Evolutionary conservation across 495 filamentous ascomycete genomes (phyloP).

Genomic region (Poronia punctata): DNA sequence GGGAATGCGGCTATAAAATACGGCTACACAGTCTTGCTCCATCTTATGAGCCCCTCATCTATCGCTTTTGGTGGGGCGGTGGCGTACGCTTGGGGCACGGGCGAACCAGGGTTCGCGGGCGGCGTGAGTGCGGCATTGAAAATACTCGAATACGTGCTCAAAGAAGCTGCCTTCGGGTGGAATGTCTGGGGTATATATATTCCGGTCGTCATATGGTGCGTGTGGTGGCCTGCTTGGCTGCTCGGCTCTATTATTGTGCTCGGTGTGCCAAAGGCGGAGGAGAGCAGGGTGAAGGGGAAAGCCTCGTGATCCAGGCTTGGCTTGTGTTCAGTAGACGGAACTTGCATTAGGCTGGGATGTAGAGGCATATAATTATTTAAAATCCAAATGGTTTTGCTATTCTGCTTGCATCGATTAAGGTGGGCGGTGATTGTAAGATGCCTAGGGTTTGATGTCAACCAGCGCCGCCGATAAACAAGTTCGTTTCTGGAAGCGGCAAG

Average conservation of each 20-base stretch:
- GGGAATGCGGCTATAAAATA: conserved; percentile 19
- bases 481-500: too few species aligned
- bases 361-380: too few species aligned
- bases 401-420: too few species aligned
- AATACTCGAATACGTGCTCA: conserved; percentile 45
- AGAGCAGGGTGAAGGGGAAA: conserved; percentile 25
- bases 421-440: too few species aligned
- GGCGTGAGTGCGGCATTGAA: not conserved
- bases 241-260: conserved; percentile 43
- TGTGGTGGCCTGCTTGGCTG: conserved; percentile 98
- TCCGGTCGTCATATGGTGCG: conserved; percentile 85
- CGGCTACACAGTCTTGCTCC: conserved; percentile 35
- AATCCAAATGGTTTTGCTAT: too few species aligned
- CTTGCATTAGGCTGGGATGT: not conserved
- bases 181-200: conserved; percentile 88
- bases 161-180: conserved; percentile 83
- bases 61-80: conserved; percentile 49
- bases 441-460: too few species aligned
- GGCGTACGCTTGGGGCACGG: conserved; percentile 16
- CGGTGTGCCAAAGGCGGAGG: conserved; percentile 20
- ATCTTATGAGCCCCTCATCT: conserved; percentile 56
- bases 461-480: too few species aligned
- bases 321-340: not conserved
- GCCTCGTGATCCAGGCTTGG: conserved; percentile 15
- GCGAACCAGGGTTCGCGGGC: not conserved